Base-by-base conservation (phyloP, 306 rosid genomes). In the Prunus salicina region DNA sequence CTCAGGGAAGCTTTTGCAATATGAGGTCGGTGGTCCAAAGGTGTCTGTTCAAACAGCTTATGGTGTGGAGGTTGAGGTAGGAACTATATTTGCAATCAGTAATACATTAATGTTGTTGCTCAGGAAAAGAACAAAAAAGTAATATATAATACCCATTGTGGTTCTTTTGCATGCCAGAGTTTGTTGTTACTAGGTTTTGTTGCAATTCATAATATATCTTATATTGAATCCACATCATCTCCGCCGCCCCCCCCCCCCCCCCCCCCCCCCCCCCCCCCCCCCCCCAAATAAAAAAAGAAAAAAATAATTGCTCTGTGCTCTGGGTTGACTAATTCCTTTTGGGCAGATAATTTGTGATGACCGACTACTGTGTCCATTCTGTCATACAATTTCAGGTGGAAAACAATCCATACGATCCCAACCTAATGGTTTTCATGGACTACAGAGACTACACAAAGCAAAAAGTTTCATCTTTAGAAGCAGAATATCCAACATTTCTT, bases 21-120 rank as follows among this genome's bases (percentile, higher is more conserved):
- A 95, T 83, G 99, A 95, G 86, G 99, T 95, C 62, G 99, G 98
- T 75, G 98, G 99, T 73, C 99, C 97, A 65, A 95, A 95, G 84
- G 99, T 95, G 77, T 90, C 90, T 60, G 99, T 95, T 74, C 99
- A 95, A 86, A 95, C 97, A 60, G 99, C 97, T 75, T 95, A 92
- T 46, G 99, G 99, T 18, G 86, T 95, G 80, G 97, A 95, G 86
- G 99, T 95, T 88, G 99, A 95, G 99, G 99, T 95, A 82, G 76
- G 93, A 72, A 71, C 12, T 4, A 18, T 43, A 46, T 24, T 69
- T 47, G 6, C 2, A 49, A 10, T 19, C 3, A 14, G 43, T 38
- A 38, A 7, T 69, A 67, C n/a, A 27, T 50, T 3, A 24, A n/a
- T 27, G 15, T 63, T 12, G n/a, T 62, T 63, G 34, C 20, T 27